Conservation (phyloP, 257 asterid species). For the Nicotiana knightiana region DNA sequence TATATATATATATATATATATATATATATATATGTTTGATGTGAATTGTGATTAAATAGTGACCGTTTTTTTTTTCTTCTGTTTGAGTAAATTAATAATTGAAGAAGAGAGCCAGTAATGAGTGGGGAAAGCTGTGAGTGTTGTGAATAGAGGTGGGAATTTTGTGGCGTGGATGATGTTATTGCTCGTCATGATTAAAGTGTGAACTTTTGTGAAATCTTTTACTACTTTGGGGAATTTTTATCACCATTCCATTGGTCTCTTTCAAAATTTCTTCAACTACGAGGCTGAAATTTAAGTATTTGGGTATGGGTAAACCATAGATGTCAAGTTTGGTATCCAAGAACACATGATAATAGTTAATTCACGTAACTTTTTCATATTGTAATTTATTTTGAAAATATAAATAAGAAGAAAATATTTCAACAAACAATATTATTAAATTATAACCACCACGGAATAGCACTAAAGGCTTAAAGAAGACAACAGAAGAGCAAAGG, state of each 20-base stretch:
- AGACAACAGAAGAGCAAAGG: neutral
- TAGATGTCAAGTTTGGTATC: neutral
- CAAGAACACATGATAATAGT: neutral
- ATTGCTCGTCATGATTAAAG: constrained; percentile 53
- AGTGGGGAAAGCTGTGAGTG: constrained; percentile 18
- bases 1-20: too few relatives aligned
- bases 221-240: neutral
- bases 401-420: too few relatives aligned
- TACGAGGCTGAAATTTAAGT: neutral
- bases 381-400: too few relatives aligned
- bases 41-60: constrained; percentile 7
- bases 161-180: constrained; percentile 16
- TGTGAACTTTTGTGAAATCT: constrained; percentile 30
- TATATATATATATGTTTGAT: neutral
- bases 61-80: neutral
- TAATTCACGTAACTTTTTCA: too few relatives aligned
- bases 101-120: constrained; percentile 22
- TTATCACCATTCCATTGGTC: neutral
- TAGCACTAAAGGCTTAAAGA: neutral
- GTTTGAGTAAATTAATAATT: constrained; percentile 22
- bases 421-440: neutral
- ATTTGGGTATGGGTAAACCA: neutral
- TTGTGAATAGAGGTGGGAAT: constrained; percentile 19
- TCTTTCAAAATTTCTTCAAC: neutral
- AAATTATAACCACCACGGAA: neutral